phyloP scores from a whole-genome alignment of 129 eudicot species.

The Flaveria bidentis region DNA sequence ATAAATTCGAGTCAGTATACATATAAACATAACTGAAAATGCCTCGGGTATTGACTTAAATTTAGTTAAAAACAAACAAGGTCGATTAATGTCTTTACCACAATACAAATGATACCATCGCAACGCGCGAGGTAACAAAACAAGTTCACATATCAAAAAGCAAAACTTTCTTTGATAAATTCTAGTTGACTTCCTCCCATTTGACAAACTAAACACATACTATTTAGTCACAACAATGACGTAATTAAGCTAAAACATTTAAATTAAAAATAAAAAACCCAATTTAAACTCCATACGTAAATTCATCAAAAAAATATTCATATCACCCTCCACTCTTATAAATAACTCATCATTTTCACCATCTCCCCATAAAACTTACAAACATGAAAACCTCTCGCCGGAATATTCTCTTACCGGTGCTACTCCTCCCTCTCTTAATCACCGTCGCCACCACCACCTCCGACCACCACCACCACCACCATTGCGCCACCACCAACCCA shows the following conservation, averaged over 20 bases:
- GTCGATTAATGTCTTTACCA: no score
- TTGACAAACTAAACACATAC: no score
- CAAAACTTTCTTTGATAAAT: no score
- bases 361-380: background rate
- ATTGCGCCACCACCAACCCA: constrained; percentile 38
- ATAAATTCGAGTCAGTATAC: no score
- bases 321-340: constrained; percentile 18
- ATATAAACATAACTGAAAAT: no score
- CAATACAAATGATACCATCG: no score
- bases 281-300: background rate
- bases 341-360: constrained; percentile 20
- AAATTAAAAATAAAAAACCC: background rate
- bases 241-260: background rate
- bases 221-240: background rate
- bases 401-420: constrained; percentile 11
- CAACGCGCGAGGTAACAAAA: no score
- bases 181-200: no score
- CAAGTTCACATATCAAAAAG: no score
- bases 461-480: constrained; percentile 11
- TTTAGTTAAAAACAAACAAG: no score
- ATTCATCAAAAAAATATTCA: background rate
- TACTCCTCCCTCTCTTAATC: constrained; percentile 35
- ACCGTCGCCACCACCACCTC: constrained; percentile 24
- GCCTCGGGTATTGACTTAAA: no score
- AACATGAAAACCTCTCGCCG: constrained; percentile 25